Evolutionary conservation across 257 asterid species (phyloP).

Genomic region (Petrea volubilis): DNA sequence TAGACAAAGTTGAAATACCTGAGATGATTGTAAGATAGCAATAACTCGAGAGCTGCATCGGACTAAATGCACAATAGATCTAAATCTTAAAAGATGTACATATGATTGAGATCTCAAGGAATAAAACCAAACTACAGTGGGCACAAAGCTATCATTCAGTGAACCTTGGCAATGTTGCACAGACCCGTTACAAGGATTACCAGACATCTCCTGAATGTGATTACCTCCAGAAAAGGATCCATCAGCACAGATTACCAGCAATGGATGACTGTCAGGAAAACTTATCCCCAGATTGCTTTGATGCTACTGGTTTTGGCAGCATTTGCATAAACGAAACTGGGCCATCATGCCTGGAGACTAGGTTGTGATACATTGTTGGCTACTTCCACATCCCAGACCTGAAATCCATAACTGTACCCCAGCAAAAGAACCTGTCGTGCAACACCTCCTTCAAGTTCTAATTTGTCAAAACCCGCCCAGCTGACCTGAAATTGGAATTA

Average conservation of each 20-base stretch:
- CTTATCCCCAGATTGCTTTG: constrained; percentile 54
- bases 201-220: constrained; percentile 45
- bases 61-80: constrained; percentile 79
- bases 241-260: constrained; percentile 78
- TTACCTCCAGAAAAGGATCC: constrained; percentile 70
- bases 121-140: constrained; percentile 90
- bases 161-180: constrained; percentile 46
- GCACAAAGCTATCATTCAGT: constrained; percentile 42
- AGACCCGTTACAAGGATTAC: constrained; percentile 44
- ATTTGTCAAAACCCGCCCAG: constrained; percentile 76
- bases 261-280: constrained; percentile 71
- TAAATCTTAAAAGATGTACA: constrained; percentile 76
- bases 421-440: constrained; percentile 54
- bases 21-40: constrained; percentile 79
- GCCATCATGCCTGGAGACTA: constrained; percentile 89
- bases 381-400: constrained; percentile 94
- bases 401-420: constrained; percentile 77
- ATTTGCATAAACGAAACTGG: constrained; percentile 84
- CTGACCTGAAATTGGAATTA: constrained; percentile 52
- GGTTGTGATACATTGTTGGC: constrained; percentile 72
- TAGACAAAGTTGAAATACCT: constrained; percentile 47
- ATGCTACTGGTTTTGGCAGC: constrained; percentile 52
- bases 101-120: constrained; percentile 79
- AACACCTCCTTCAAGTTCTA: constrained; percentile 43
- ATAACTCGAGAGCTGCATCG: constrained; percentile 83